Evolutionary conservation across 2,329 filamentous ascomycete species (phyloP), one percentile per base, ranked within the genome.

Genomic region (Nemania diffusa): DNA sequence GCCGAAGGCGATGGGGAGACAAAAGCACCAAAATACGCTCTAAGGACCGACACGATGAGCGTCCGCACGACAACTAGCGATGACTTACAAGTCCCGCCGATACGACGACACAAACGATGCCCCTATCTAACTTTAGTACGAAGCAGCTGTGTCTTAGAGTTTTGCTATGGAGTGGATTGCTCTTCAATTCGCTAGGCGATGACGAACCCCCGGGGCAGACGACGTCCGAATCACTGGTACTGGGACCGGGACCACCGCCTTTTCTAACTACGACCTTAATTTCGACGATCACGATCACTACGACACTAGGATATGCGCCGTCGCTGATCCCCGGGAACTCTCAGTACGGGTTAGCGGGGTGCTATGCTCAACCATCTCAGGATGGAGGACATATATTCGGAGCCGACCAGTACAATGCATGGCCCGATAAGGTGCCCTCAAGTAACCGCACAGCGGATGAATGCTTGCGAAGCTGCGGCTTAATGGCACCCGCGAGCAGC

Each of bases 231-330:
- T 22, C 71, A 29, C 62, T 72, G 53, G 50, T 68, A 6, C n/a
- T 72, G n/a, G 71, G 72, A 13, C 66, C 67, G n/a, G n/a, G n/a
- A n/a, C n/a, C n/a, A n/a, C 69, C 70, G 22, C 11, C 55, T 34
- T 7, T 20, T 40, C 48, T 20, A 24, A 44, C 15, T 5, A 11
- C 27, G 27, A 53, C 40, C 52, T 53, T 59, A 7, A 62, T 56
- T 7, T 52, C 69, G 22, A 77, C 72, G 15, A 65, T 76, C 44
- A 77, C 74, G 24, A 57, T 76, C 50, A 77, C 74, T 7, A 72
- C 73, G 4, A 75, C 73, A 15, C 70, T 77, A 69, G 65, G 65
- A 11, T 76, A 76, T 52, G 73, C 71, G n/a, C 75, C 74, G 46
- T 72, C 73, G 6, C 17, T 71, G 51, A 51, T 67, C 22, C 70